Conservation (phyloP, 2,329 filamentous ascomycete species). For the Cryphonectria japonica region DNA sequence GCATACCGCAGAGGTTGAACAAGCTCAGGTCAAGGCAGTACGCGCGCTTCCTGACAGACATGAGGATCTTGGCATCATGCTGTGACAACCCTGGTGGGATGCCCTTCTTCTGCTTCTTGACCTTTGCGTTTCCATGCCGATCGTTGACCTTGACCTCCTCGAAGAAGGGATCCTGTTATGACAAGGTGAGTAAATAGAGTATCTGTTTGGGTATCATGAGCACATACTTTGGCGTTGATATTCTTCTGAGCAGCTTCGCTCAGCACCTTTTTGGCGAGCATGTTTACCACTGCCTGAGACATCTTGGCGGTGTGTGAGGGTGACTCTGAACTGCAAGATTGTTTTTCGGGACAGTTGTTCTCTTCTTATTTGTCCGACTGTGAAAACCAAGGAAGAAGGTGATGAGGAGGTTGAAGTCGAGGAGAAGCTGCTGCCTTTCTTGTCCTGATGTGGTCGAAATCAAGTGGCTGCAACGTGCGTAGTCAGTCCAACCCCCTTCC, state of each 20-base stretch:
- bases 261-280: slow-evolving; percentile 25
- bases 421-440: not conserved
- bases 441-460: not conserved
- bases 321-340: not conserved
- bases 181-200: not conserved
- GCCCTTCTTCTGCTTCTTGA: slow-evolving; percentile 84
- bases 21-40: slow-evolving; percentile 85
- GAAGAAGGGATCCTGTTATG: slow-evolving; percentile 19
- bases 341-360: not conserved
- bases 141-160: slow-evolving; percentile 16
- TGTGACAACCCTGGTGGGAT: slow-evolving; percentile 80
- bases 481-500: not conserved
- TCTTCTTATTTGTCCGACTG: not conserved
- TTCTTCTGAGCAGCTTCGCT: slow-evolving; percentile 16
- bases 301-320: slow-evolving; percentile 38
- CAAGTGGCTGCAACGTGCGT: not conserved
- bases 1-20: slow-evolving; percentile 79
- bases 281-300: slow-evolving; percentile 28
- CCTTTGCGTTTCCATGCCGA: slow-evolving; percentile 50
- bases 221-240: slow-evolving; percentile 21
- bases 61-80: slow-evolving; percentile 81
- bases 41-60: slow-evolving; percentile 81
- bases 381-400: no score
- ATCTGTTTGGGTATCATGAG: no score
- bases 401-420: not conserved